Conservation (phyloP, 1,284 basidiomycete genomes). For the Cryptococcus sp. region DNA sequence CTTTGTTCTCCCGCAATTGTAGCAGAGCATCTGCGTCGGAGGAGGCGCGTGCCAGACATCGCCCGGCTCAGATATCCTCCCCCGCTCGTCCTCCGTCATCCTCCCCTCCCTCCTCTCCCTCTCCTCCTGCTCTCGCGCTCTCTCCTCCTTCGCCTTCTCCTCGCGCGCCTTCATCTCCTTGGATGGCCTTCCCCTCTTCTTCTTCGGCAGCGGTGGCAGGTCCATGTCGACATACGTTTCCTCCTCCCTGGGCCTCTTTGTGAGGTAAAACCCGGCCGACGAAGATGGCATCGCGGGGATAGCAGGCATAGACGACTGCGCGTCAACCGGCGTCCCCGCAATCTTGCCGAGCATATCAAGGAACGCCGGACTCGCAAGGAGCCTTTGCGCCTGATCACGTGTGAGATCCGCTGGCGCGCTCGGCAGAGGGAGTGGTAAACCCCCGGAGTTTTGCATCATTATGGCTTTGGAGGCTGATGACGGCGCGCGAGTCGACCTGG, state of each 20-base stretch:
- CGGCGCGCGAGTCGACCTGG: too few relatives aligned
- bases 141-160: background rate
- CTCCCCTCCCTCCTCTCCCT: background rate
- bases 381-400: conserved; percentile 37
- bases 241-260: conserved; percentile 4
- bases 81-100: background rate
- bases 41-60: background rate
- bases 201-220: background rate
- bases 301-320: too few relatives aligned
- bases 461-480: too few relatives aligned
- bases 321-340: conserved; percentile 22
- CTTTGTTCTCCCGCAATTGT: conserved; percentile 44
- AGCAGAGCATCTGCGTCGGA: conserved; percentile 21
- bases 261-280: too few relatives aligned
- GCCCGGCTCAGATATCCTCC: background rate
- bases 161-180: background rate
- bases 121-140: background rate
- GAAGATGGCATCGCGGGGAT: too few relatives aligned
- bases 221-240: background rate
- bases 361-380: conserved; percentile 38
- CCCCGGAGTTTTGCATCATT: too few relatives aligned
- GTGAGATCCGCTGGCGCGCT: conserved; percentile 19
- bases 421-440: background rate
- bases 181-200: conserved; percentile 2
- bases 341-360: conserved; percentile 35